phyloP scores from a whole-genome alignment of 768 basidiomycete species.

The Suillus variegatus region DNA sequence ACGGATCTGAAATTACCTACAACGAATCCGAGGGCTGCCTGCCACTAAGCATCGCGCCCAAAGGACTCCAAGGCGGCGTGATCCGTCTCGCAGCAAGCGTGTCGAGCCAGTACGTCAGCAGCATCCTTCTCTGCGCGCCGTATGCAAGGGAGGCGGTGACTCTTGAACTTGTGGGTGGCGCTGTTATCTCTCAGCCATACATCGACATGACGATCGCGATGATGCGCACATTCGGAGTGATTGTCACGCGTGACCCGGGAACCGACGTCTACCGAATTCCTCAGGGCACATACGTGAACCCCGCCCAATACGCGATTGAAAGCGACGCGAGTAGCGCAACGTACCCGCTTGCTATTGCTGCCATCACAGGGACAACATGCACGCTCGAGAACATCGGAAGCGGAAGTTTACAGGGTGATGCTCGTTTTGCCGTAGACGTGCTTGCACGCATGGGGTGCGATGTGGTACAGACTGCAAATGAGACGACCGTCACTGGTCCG shows the following conservation, averaged over 20 bases:
- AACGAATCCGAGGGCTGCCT: conserved; percentile 83
- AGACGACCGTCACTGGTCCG: conserved; percentile 92
- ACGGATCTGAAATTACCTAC: conserved; percentile 78
- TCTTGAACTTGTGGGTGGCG: conserved; percentile 89
- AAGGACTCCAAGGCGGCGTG: conserved; percentile 77
- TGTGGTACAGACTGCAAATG: conserved; percentile 83
- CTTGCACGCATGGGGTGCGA: conserved; percentile 93
- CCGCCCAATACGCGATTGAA: conserved; percentile 84
- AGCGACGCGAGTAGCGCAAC: conserved; percentile 95
- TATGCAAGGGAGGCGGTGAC: conserved; percentile 84
- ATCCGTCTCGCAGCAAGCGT: conserved; percentile 92
- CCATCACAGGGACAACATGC: conserved; percentile 95
- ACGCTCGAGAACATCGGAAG: conserved; percentile 93
- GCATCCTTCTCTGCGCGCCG: conserved; percentile 94
- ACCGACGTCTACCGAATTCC: conserved; percentile 90
- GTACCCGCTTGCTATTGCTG: conserved; percentile 95
- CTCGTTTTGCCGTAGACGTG: conserved; percentile 90
- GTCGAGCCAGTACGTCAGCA: conserved; percentile 97
- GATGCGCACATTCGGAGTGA: conserved; percentile 91
- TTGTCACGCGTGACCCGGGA: conserved; percentile 64
- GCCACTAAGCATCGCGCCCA: conserved; percentile 81
- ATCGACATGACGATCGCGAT: conserved; percentile 99
- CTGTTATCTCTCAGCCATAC: conserved; percentile 98
- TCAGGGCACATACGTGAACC: conserved; percentile 74
- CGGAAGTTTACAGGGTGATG: conserved; percentile 94